Conservation (phyloP, 208 protist genomes). For the Crithidia acanthocephali region DNA sequence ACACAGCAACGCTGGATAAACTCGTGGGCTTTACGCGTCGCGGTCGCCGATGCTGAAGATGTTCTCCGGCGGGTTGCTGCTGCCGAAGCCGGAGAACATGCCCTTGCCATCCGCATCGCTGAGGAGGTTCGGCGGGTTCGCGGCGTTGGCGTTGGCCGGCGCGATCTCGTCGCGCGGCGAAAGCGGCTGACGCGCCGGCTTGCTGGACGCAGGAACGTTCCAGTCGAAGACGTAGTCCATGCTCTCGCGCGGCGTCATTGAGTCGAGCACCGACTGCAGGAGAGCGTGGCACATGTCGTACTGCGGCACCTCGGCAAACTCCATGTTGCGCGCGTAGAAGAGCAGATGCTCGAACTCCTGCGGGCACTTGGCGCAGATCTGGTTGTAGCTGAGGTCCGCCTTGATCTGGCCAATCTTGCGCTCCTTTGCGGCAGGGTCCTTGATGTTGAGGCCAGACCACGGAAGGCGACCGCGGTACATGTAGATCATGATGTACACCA, state of each 20-base stretch:
- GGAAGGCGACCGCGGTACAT: slow-evolving; percentile 95
- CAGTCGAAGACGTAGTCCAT: slow-evolving; percentile 64
- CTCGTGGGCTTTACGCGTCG: slow-evolving; percentile 15
- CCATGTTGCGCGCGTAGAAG: slow-evolving; percentile 70
- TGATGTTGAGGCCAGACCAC: slow-evolving; percentile 94
- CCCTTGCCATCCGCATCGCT: slow-evolving; percentile 50
- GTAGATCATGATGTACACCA: slow-evolving; percentile 96
- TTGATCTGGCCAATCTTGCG: slow-evolving; percentile 68
- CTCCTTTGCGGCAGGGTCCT: slow-evolving; percentile 79
- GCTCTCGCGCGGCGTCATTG: slow-evolving; percentile 38
- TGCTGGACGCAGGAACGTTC: slow-evolving; percentile 26
- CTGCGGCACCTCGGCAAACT: slow-evolving; percentile 63
- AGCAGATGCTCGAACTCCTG: slow-evolving; percentile 72
- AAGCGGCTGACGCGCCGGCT: slow-evolving; percentile 1
- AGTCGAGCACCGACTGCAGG: slow-evolving; percentile 53
- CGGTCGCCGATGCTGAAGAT: slow-evolving; percentile 54
- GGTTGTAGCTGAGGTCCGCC: slow-evolving; percentile 39
- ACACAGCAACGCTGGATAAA: neutral
- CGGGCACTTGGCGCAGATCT: slow-evolving; percentile 78
- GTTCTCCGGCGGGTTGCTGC: slow-evolving; percentile 38
- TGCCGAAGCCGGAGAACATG: slow-evolving; percentile 53
- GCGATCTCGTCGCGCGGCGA: slow-evolving; percentile 35
- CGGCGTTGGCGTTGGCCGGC: slow-evolving; percentile 17
- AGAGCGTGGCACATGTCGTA: slow-evolving; percentile 86
- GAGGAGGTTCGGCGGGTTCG: slow-evolving; percentile 39